phyloP scores from a whole-genome alignment of 352 stramenopile species.

The Paralagenidium karlingii region DNA sequence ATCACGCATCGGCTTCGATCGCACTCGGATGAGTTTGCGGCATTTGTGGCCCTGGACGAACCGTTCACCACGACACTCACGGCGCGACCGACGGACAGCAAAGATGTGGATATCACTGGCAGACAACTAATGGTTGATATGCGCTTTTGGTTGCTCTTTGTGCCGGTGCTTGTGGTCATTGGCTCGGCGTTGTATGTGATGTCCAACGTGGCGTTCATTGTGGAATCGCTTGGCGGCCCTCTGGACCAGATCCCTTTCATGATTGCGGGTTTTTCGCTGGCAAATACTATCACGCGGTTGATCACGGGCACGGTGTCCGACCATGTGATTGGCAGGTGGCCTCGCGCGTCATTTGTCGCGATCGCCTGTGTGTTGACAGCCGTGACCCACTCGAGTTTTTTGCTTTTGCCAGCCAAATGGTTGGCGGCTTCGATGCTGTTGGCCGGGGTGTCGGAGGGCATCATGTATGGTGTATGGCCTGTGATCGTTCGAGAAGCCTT shows the following conservation, averaged over 20 bases:
- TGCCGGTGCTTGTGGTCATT: constrained; percentile 57
- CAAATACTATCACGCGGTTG: constrained; percentile 42
- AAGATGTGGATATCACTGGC: constrained; percentile 62
- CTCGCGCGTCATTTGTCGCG: constrained; percentile 49
- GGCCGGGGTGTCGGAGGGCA: constrained; percentile 42
- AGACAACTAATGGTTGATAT: constrained; percentile 24
- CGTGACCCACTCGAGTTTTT: constrained; percentile 39
- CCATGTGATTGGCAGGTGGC: constrained; percentile 24
- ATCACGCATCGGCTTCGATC: too few species aligned
- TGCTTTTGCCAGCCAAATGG: constrained; percentile 22
- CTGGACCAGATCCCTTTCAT: constrained; percentile 47
- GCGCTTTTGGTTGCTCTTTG: constrained; percentile 59
- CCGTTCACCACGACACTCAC: too few species aligned
- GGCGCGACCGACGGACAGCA: too few species aligned
- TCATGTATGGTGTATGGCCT: constrained; percentile 62
- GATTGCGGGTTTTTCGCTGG: constrained; percentile 57
- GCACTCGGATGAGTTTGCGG: too few species aligned
- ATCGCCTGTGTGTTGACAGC: constrained; percentile 38
- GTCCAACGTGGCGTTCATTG: constrained; percentile 70
- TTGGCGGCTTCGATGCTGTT: constrained; percentile 41
- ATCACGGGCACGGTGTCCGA: constrained; percentile 44
- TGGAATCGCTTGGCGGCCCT: constrained; percentile 32
- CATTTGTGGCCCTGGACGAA: too few species aligned
- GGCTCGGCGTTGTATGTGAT: constrained; percentile 68
- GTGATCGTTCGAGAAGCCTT: constrained; percentile 64